Evolutionary conservation across 495 filamentous ascomycete genomes (phyloP).

Genomic region (Penicillium bialowiezense): DNA sequence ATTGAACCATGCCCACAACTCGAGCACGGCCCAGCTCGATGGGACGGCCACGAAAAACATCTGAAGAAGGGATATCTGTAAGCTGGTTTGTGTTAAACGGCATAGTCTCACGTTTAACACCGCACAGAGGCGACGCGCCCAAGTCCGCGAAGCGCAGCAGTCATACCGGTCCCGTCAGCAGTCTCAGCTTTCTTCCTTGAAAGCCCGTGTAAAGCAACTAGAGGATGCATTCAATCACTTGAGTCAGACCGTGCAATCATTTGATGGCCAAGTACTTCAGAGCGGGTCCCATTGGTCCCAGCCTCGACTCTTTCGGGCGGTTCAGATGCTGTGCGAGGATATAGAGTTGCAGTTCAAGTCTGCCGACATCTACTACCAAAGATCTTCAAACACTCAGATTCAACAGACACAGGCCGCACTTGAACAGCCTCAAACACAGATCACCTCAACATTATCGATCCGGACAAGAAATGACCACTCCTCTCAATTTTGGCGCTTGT

Average conservation of each 20-base stretch:
- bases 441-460: neutral
- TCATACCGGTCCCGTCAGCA: conserved; percentile 21
- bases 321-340: conserved; percentile 10
- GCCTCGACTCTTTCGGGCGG: conserved; percentile 6
- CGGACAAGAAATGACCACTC: neutral
- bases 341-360: conserved; percentile 8
- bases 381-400: neutral
- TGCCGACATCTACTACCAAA: neutral
- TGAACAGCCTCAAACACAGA: neutral
- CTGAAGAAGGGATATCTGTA: neutral
- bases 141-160: conserved; percentile 20
- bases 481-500: neutral
- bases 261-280: conserved; percentile 10
- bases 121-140: conserved; percentile 11
- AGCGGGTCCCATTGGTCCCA: conserved; percentile 3
- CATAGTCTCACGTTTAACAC: neutral
- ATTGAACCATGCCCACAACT: neutral
- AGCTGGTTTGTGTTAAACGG: neutral
- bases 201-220: conserved; percentile 12
- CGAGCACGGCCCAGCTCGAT: neutral
- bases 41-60: neutral
- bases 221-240: conserved; percentile 16
- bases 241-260: conserved; percentile 7
- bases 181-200: conserved; percentile 12
- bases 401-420: neutral